Evolutionary conservation across 2,329 filamentous ascomycete species (phyloP).

Genomic region (Rhinocladiella similis): DNA sequence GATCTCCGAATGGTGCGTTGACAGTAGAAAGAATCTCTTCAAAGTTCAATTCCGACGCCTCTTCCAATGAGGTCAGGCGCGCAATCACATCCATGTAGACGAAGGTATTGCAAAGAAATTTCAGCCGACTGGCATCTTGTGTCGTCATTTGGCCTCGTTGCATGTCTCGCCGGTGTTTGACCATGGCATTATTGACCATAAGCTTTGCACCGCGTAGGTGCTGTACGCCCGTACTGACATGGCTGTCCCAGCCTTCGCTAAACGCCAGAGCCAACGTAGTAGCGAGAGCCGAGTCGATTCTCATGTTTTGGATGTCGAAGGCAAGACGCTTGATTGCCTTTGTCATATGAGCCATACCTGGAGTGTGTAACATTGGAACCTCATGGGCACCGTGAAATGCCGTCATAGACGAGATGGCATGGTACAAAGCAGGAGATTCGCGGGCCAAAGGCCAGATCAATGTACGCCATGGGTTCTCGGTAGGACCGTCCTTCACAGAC

Average conservation of each 20-base stretch:
- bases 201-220: conserved; percentile 68
- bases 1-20: conserved; percentile 40
- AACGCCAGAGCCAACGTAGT: conserved; percentile 70
- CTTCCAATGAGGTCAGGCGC: conserved; percentile 63
- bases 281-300: conserved; percentile 58
- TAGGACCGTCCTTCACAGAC: conserved; percentile 68
- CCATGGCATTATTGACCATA: conserved; percentile 61
- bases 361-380: conserved; percentile 56
- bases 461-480: conserved; percentile 71
- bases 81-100: conserved; percentile 74
- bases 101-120: conserved; percentile 71
- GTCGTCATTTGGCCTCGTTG: conserved; percentile 30
- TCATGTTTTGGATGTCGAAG: conserved; percentile 63
- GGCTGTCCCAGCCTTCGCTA: conserved; percentile 70
- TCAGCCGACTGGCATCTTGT: conserved; percentile 49
- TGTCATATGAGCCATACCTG: conserved; percentile 70
- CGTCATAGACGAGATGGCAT: conserved; percentile 68
- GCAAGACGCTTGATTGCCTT: conserved; percentile 61
- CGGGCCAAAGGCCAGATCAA: conserved; percentile 68
- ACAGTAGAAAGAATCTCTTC: conserved; percentile 46
- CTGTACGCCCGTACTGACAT: conserved; percentile 67
- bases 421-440: conserved; percentile 64
- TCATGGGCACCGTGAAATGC: conserved; percentile 60
- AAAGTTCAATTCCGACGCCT: conserved; percentile 57
- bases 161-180: conserved; percentile 42